A percentile compares a stretch with the other conserved stretches of the same genome.
Conservation (phyloP, 192 early-diverging fungal genomes). For the Jimgerdemannia flammicorona region DNA sequence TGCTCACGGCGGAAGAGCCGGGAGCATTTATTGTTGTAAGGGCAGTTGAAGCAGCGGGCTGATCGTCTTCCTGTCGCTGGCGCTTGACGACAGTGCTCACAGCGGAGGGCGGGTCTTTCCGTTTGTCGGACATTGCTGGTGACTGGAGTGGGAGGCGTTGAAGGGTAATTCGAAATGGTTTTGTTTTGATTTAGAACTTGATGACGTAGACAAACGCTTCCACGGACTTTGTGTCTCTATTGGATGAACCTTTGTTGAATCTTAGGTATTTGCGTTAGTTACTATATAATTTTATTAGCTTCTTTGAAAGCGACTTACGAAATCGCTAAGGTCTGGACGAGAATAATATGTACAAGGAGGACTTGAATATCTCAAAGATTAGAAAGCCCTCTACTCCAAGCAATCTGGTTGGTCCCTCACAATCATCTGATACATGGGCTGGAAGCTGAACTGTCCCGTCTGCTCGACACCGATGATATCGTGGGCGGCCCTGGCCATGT, state of each 20-base stretch:
- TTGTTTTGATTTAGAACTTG: too few relatives aligned
- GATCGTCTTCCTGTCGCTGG: constrained; percentile 29
- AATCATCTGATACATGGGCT: constrained; percentile 27
- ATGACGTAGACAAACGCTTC: too few relatives aligned
- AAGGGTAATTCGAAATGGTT: too few relatives aligned
- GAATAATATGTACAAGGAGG: too few relatives aligned
- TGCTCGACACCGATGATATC: constrained; percentile 11
- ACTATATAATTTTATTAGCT: too few relatives aligned
- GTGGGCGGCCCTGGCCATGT: constrained; percentile 16
- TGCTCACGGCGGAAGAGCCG: constrained; percentile 15
- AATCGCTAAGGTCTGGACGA: too few relatives aligned
- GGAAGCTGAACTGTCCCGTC: constrained; percentile 19
- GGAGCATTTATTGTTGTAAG: constrained; percentile 26
- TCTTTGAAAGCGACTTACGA: too few relatives aligned
- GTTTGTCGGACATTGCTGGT: constrained; percentile 20
- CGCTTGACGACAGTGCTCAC: constrained; percentile 28
- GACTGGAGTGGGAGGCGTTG: not conserved
- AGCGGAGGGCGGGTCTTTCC: constrained; percentile 32
- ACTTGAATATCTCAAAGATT: too few relatives aligned
- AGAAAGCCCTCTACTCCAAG: constrained; percentile 2
- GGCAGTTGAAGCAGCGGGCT: constrained; percentile 20
- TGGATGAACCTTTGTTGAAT: too few relatives aligned
- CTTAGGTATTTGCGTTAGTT: too few relatives aligned
- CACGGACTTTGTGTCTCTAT: too few relatives aligned
- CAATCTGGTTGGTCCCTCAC: constrained; percentile 21